Percentiles rank a stretch among this genome's conserved stretches.
phyloP scores from a whole-genome alignment of 2,329 filamentous ascomycete species.

The Penicillium italicum region DNA sequence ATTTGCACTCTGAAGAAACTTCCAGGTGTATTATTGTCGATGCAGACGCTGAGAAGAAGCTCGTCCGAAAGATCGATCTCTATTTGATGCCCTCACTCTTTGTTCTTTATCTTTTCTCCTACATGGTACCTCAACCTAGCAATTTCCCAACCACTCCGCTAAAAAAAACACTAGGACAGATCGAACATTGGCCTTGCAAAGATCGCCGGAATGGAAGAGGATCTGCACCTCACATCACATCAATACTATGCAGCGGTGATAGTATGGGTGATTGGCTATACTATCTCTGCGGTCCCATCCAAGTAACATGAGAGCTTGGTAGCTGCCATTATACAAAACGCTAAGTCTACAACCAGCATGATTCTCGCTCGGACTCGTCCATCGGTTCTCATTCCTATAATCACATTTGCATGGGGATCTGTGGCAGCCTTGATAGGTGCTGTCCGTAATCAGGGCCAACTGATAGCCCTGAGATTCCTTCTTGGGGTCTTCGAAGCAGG shows the following conservation, averaged over 20 bases:
- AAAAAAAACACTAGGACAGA: too few species aligned
- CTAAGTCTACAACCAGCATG: not conserved
- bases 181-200: conserved; percentile 7
- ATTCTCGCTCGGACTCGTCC: not conserved
- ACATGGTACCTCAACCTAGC: not conserved
- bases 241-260: conserved; percentile 7
- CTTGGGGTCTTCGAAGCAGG: conserved; percentile 4
- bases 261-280: conserved; percentile 7
- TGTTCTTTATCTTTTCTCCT: conserved; percentile 5
- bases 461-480: not conserved
- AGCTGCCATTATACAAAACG: not conserved
- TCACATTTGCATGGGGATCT: conserved; percentile 2
- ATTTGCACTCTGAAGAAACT: not conserved
- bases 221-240: not conserved
- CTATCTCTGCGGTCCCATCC: not conserved
- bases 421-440: conserved; percentile 1
- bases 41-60: not conserved
- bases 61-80: conserved; percentile 5
- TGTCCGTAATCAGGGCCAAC: not conserved
- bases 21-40: not conserved
- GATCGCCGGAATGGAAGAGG: conserved; percentile 4
- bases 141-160: too few species aligned
- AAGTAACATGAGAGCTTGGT: not conserved
- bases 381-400: conserved; percentile 4
- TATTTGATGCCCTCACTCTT: conserved; percentile 5